Evolutionary conservation across 306 rosid species (phyloP).

Genomic region (Fragaria iinumae): DNA sequence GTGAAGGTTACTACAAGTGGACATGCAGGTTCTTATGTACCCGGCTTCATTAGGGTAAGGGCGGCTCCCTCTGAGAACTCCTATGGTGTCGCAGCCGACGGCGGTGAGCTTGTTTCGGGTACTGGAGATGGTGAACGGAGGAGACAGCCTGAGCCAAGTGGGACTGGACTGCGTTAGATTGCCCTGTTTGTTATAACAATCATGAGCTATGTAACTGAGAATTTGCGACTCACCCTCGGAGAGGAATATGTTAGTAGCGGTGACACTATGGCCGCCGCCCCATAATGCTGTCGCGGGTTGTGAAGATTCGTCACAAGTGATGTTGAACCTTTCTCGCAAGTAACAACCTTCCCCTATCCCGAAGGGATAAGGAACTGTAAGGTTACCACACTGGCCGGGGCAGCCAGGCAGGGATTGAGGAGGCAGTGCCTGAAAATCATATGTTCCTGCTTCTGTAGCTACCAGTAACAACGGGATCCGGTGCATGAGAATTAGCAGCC

Average conservation of each 20-base stretch:
- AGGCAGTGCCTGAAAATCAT: neutral
- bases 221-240: neutral
- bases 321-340: neutral
- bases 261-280: neutral
- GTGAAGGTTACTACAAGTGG: neutral
- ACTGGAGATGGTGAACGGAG: neutral
- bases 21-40: neutral
- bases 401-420: conserved; percentile 5
- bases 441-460: neutral
- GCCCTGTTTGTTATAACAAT: neutral
- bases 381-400: neutral
- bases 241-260: too few species aligned
- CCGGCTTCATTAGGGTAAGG: neutral
- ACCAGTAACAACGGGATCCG: neutral
- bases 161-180: neutral
- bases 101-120: neutral
- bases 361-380: conserved; percentile 19
- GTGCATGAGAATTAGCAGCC: neutral
- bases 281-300: neutral
- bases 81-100: neutral
- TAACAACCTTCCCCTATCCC: neutral
- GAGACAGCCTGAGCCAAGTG: neutral
- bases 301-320: neutral
- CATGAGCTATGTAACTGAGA: neutral
- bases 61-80: neutral